Percentiles rank a stretch among this genome's conserved stretches.
phyloP scores from a whole-genome alignment of 345 rosid species.

The Lepidium africanum region DNA sequence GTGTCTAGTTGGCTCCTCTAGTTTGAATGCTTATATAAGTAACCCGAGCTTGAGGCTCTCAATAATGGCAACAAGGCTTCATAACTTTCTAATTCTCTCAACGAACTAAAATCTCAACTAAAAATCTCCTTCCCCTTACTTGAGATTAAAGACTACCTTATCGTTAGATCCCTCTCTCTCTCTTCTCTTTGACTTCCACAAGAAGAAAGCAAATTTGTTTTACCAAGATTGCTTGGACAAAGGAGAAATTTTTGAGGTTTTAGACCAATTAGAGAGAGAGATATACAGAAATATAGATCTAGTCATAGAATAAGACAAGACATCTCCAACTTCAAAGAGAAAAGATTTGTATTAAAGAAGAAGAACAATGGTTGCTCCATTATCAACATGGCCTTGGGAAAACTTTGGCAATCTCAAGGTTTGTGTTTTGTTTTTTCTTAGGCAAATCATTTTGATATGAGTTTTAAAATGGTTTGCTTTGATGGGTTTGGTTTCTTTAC shows the following conservation, averaged over 20 bases:
- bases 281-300: slow-evolving; percentile 4
- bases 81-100: slow-evolving; percentile 10
- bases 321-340: neutral
- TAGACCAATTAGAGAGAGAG: neutral
- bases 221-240: slow-evolving; percentile 4
- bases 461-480: neutral
- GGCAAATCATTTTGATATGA: neutral
- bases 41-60: slow-evolving; percentile 13
- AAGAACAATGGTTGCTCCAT: slow-evolving; percentile 45
- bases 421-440: neutral
- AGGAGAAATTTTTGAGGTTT: slow-evolving; percentile 5
- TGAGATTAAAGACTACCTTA: neutral
- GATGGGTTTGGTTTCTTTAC: neutral
- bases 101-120: slow-evolving; percentile 5
- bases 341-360: neutral
- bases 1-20: slow-evolving; percentile 10
- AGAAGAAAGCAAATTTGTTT: neutral
- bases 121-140: neutral
- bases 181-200: slow-evolving; percentile 1
- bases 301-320: neutral
- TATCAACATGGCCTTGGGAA: slow-evolving; percentile 93
- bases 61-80: slow-evolving; percentile 7
- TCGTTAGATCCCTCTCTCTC: neutral
- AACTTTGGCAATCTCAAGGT: slow-evolving; percentile 78
- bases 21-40: slow-evolving; percentile 25